phyloP scores from a whole-genome alignment of 1,284 basidiomycete genomes.

The Naganishia albida region DNA sequence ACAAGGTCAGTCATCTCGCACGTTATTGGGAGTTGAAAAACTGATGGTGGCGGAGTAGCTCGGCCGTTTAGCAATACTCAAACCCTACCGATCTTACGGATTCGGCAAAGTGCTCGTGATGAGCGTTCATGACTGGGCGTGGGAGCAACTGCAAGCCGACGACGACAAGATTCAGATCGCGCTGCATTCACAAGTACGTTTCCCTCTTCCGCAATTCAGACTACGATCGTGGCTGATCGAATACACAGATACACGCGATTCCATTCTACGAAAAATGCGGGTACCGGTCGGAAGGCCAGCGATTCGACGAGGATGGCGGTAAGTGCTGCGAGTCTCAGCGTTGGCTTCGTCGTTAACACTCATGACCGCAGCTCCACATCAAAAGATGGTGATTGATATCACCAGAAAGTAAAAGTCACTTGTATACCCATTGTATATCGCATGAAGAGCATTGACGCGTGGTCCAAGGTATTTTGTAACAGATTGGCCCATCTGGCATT shows the following conservation, averaged over 20 bases:
- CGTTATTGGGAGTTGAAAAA: neutral
- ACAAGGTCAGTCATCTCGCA: conserved; percentile 42
- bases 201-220: no score
- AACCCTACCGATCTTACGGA: conserved; percentile 44
- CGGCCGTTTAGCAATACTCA: conserved; percentile 46
- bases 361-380: conserved; percentile 30
- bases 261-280: conserved; percentile 61
- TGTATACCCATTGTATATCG: no score
- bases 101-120: conserved; percentile 45
- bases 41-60: conserved; percentile 15
- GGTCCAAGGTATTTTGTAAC: no score
- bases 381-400: conserved; percentile 18
- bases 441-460: no score
- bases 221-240: neutral
- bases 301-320: conserved; percentile 67
- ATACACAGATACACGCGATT: conserved; percentile 45
- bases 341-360: neutral
- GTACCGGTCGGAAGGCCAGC: conserved; percentile 58
- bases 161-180: conserved; percentile 16
- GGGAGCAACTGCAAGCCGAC: conserved; percentile 1
- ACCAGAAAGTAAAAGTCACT: neutral
- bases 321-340: conserved; percentile 45
- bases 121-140: conserved; percentile 39
- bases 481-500: no score
- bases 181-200: conserved; percentile 19